Evolutionary conservation across 1,139 yeast species (phyloP), one percentile per base, ranked within the genome.

Genomic region (Sugiyamaella xylanicola): DNA sequence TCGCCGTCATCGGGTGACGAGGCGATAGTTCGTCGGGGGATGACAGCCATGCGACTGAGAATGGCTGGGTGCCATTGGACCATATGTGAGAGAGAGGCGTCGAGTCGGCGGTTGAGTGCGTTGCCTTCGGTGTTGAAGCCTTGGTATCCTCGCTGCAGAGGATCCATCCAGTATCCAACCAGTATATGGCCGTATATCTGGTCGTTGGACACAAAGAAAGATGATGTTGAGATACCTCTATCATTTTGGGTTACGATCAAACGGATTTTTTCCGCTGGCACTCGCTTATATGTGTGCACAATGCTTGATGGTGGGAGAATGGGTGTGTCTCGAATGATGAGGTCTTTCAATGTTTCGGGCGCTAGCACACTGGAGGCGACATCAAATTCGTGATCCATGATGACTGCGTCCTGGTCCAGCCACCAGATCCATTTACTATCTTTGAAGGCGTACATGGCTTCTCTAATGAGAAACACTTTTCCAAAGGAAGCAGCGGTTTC

Each of bases 11-110:
- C 63, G 13, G 62, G 60, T 5, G 59, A 54, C 16, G 67, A 59
- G 4, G 68, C 67, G 36, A 65, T 59, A 15, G 45, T 43, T 39
- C 58, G 56, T 35, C 59, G 77, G 11, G 88, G 87, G 0, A 90
- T 81, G 9, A 90, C 71, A 0, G 88, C 84, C 8, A 92, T 78
- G 64, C 83, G 84, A 53, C 87, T 79, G 63, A 90, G 77, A 35
- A 87, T 72, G 42, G 81, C 82, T n/a, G 96, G 96, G 68, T 90
- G 97, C 97, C 96, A 90, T 71, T 89, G 96, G 60, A 89, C 76
- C 54, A 88, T 77, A 69, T 90, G 97, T 3, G 90, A 80, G 43
- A 89, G 66, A 1, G 90, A 86, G 15, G 72, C 70, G 53, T 71
- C 72, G 20, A 65, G 54, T 20, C 66, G 67, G 16, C 72, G 68